Evolutionary conservation across 2,329 filamentous ascomycete genomes (phyloP).

Genomic region (Epicoccum nigrum): DNA sequence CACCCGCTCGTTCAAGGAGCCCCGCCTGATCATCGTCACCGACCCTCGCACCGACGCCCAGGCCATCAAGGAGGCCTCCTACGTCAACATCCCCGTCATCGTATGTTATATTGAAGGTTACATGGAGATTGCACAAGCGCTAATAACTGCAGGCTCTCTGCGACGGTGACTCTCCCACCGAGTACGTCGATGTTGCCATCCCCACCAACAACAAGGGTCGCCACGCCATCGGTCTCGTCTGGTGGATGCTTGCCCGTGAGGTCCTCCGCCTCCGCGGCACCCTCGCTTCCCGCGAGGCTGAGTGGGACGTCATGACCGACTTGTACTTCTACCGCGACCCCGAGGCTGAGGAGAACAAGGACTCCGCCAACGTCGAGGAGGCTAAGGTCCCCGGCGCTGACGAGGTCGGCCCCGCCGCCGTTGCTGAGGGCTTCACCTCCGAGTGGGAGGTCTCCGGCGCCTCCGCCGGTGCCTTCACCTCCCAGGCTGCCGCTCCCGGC

Average conservation of each 20-base stretch:
- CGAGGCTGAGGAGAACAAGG: constrained; percentile 99
- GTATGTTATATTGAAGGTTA: constrained; percentile 26
- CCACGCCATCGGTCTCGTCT: constrained; percentile 96
- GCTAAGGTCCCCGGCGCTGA: constrained; percentile 81
- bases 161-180: constrained; percentile 99
- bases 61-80: constrained; percentile 99
- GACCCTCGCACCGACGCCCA: constrained; percentile 99
- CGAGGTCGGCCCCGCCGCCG: constrained; percentile 78
- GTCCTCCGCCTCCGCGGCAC: constrained; percentile 98
- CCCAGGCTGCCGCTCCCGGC: constrained; percentile 63
- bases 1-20: constrained; percentile 99
- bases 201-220: constrained; percentile 99
- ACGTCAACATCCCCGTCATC: constrained; percentile 99
- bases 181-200: constrained; percentile 99
- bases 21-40: constrained; percentile 98
- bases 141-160: constrained; percentile 70
- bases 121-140: background rate
- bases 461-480: constrained; percentile 67
- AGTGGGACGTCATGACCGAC: constrained; percentile 99
- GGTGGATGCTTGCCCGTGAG: constrained; percentile 99
- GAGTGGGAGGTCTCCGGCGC: constrained; percentile 85
- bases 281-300: constrained; percentile 91
- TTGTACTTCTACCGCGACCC: constrained; percentile 99
- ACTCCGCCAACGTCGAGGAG: constrained; percentile 80
- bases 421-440: constrained; percentile 78